Evolutionary conservation across 73 alveolate species (phyloP).

Genomic region (Tetrahymena thermophila): DNA sequence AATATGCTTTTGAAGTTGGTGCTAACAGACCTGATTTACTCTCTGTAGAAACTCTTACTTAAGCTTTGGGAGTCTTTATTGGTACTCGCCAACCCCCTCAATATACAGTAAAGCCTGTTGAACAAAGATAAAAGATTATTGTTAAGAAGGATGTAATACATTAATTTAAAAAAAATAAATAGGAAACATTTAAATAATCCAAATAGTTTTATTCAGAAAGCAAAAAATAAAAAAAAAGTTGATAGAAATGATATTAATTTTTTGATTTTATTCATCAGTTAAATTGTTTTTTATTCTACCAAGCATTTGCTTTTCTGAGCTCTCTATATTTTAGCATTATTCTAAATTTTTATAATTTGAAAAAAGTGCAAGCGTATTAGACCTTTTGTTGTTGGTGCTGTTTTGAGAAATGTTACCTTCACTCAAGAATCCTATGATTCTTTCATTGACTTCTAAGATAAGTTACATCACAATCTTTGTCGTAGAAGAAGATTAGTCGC

Average conservation of each 20-base stretch:
- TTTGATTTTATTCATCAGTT: not conserved
- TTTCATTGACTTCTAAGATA: constrained; percentile 88
- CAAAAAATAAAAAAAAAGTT: not conserved
- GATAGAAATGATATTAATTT: not conserved
- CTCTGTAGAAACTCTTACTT: constrained; percentile 18
- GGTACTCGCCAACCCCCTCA: constrained; percentile 11
- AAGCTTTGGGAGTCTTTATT: constrained; percentile 28
- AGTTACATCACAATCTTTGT: constrained; percentile 96
- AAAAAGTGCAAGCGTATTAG: constrained; percentile 17
- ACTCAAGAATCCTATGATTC: constrained; percentile 21
- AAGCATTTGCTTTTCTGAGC: not conserved
- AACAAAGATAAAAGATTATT: constrained; percentile 13
- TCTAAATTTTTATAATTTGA: no score
- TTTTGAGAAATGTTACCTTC: constrained; percentile 27
- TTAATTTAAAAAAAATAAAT: no score
- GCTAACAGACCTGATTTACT: constrained; percentile 49
- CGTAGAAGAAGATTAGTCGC: constrained; percentile 85
- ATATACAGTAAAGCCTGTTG: not conserved
- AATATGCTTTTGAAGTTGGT: constrained; percentile 27
- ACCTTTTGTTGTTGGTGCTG: constrained; percentile 42
- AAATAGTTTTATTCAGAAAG: not conserved
- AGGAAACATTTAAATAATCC: not conserved
- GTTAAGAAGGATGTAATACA: constrained; percentile 22
- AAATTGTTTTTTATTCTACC: not conserved
- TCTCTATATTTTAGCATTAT: not conserved